Conservation (phyloP, 164 flowering plant genomes). For the Stephania japonica region DNA sequence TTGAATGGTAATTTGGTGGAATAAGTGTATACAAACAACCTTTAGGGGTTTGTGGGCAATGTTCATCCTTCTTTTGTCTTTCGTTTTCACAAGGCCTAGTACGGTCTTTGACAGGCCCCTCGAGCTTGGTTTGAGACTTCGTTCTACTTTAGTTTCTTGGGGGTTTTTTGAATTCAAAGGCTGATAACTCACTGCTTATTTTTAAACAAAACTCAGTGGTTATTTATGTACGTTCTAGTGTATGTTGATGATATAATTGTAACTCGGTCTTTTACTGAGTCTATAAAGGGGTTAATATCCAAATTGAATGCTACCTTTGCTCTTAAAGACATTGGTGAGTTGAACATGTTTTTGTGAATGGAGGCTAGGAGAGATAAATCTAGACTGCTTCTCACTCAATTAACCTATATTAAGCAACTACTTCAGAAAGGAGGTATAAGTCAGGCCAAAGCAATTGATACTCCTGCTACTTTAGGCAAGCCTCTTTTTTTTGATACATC, state of each 20-base stretch:
- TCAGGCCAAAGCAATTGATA: neutral
- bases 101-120: neutral
- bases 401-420: neutral
- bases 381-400: neutral
- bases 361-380: neutral
- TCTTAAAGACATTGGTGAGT: neutral
- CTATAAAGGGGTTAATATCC: neutral
- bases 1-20: too few relatives aligned
- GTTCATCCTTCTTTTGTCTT: neutral
- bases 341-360: neutral
- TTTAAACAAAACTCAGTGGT: too few relatives aligned
- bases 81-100: neutral
- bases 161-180: neutral
- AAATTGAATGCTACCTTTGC: neutral
- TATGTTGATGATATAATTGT: neutral
- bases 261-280: neutral
- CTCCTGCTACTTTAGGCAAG: neutral
- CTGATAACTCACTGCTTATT: neutral
- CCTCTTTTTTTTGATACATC: neutral
- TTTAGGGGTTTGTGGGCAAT: too few relatives aligned
- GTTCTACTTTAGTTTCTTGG: neutral
- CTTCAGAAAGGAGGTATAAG: neutral
- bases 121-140: neutral
- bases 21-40: too few relatives aligned
- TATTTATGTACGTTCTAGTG: neutral